Base-by-base conservation (phyloP, 2,329 filamentous ascomycete genomes). In the Phaeomoniella chlamydospora region DNA sequence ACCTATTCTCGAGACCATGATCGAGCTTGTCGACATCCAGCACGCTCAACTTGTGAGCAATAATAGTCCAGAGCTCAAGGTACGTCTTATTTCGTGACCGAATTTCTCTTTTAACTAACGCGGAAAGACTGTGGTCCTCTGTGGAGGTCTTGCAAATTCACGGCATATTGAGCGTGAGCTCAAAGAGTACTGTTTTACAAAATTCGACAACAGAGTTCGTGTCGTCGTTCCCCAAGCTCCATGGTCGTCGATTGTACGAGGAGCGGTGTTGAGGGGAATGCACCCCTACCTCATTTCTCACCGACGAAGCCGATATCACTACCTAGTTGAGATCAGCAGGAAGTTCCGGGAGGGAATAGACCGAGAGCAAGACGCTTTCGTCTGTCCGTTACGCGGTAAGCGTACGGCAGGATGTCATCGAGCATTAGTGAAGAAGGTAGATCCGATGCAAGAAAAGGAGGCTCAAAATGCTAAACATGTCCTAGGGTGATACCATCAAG, bases 161-260 rank as follows among this genome's bases (percentile, higher is more conserved):
- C n/a, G n/a, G n/a, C n/a, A n/a, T n/a, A n/a, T n/a, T n/a, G n/a
- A n/a, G n/a, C n/a, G n/a, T n/a, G n/a, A n/a, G n/a, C n/a, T n/a
- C n/a, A 18, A 44, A 17, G 14, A 39, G 12, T 47, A 40, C 33
- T 40, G 38, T 34, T 10, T 18, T 13, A 9, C 34, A 14, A 16
- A 22, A 2, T 32, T 45, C 15, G 31, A 34, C 2, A 29, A 30
- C 1, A 14, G 38, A 11, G 18, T 42, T 3, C 29, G 41, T 10
- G 31, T 43, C 2, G 29, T 42, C 4, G 36, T 34, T 3, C 44
- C 43, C n/a, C 4, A 16, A 2, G 31, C 39, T 3, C 22, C 44
- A 4, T 46, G 43, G 41, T 34, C 39, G 2, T 44, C 45, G 4
- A 41, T 48, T 15, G 40, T 38, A 3, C 36, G 30, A 11, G 45